Percentiles rank a stretch among this genome's conserved stretches.
Conservation (phyloP, 768 basidiomycete genomes). For the Podaxis sp. region DNA sequence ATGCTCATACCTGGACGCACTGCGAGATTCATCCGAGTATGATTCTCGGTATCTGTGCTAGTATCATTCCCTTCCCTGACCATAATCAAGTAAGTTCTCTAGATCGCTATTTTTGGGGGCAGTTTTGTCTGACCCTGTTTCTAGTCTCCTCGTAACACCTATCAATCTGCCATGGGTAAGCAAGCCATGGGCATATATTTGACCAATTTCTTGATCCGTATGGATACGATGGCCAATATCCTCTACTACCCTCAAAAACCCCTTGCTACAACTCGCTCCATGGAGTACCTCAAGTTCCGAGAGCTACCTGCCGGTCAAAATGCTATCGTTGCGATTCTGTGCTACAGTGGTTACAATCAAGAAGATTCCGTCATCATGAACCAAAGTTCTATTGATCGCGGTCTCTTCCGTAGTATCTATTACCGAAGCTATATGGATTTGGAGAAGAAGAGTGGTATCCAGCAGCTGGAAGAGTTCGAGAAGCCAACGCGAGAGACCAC, state of each 20-base stretch:
- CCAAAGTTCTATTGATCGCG: conserved; percentile 96
- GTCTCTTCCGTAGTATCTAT: conserved; percentile 97
- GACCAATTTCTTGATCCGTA: conserved; percentile 97
- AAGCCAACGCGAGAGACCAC: conserved; percentile 93
- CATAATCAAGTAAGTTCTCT: conserved; percentile 83
- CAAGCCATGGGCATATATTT: conserved; percentile 99
- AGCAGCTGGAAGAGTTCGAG: conserved; percentile 94
- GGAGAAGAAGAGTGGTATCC: conserved; percentile 94
- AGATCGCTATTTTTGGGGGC: neutral
- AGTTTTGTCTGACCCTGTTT: conserved; percentile 4
- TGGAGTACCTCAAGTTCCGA: conserved; percentile 99
- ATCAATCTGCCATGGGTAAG: conserved; percentile 99
- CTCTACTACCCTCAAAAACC: conserved; percentile 99
- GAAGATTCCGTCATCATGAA: conserved; percentile 99
- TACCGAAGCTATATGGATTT: conserved; percentile 98
- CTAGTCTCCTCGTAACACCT: conserved; percentile 98
- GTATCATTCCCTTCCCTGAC: conserved; percentile 99
- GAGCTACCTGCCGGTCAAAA: conserved; percentile 99
- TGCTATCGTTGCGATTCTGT: conserved; percentile 96
- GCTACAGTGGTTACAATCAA: conserved; percentile 99
- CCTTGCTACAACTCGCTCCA: conserved; percentile 95
- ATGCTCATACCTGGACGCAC: conserved; percentile 94
- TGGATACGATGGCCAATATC: conserved; percentile 99
- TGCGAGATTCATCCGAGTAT: conserved; percentile 99
- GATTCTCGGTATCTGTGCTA: conserved; percentile 98